A percentile compares a stretch with the other conserved stretches of the same genome.
Conservation (phyloP, 257 asterid species). For the Scutellaria baicalensis region DNA sequence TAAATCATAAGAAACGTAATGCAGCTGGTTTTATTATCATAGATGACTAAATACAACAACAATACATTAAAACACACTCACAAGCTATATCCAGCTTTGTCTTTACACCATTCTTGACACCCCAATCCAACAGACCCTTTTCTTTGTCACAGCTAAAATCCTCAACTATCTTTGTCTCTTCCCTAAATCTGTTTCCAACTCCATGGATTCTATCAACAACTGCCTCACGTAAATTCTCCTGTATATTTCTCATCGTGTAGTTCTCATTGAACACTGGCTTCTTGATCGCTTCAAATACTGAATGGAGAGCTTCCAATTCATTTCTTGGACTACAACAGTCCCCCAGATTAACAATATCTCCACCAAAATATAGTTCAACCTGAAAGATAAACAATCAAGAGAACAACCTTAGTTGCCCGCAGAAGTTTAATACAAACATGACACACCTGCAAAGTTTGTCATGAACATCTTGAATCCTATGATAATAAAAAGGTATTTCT, state of each 20-base stretch:
- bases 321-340: slow-evolving; percentile 59
- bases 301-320: slow-evolving; percentile 78
- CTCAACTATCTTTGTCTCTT: slow-evolving; percentile 33
- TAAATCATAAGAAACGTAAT: neutral
- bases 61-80: slow-evolving; percentile 26
- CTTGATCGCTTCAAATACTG: slow-evolving; percentile 45
- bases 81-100: slow-evolving; percentile 62
- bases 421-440: neutral
- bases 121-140: slow-evolving; percentile 58
- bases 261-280: slow-evolving; percentile 22
- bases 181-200: slow-evolving; percentile 37
- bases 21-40: neutral
- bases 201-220: slow-evolving; percentile 40
- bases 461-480: neutral
- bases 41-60: neutral
- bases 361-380: slow-evolving; percentile 77
- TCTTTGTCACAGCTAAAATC: slow-evolving; percentile 42
- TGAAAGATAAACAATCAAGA: slow-evolving; percentile 28
- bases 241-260: slow-evolving; percentile 8
- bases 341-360: slow-evolving; percentile 28
- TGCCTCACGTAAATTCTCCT: slow-evolving; percentile 32
- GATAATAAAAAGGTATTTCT: neutral
- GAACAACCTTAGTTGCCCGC: neutral
- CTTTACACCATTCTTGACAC: slow-evolving; percentile 51
- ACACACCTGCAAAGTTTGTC: neutral